Evolutionary conservation across 305 asterid genomes (phyloP).

Genomic region (Andrographis paniculata): DNA sequence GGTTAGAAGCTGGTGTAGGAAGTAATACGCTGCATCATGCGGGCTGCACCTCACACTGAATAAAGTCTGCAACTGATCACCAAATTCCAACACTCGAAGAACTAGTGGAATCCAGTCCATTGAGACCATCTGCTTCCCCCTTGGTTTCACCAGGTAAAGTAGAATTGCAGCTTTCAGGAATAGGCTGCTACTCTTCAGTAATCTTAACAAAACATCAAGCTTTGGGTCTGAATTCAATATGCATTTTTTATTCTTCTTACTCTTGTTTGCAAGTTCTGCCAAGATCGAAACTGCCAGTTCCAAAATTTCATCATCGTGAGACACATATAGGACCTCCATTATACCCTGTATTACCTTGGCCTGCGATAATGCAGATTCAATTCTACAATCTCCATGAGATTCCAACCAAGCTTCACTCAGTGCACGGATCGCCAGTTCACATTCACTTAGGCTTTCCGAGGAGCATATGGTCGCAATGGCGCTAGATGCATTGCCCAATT

Average conservation of each 20-base stretch:
- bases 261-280: slow-evolving; percentile 55
- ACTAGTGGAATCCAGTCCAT: slow-evolving; percentile 68
- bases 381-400: slow-evolving; percentile 27
- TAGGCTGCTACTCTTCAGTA: slow-evolving; percentile 52
- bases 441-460: slow-evolving; percentile 48
- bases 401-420: slow-evolving; percentile 53
- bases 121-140: slow-evolving; percentile 66
- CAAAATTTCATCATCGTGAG: slow-evolving; percentile 57
- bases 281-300: slow-evolving; percentile 64
- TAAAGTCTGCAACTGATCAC: slow-evolving; percentile 59
- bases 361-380: slow-evolving; percentile 36
- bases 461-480: slow-evolving; percentile 47
- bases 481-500: slow-evolving; percentile 21
- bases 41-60: slow-evolving; percentile 51
- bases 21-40: slow-evolving; percentile 63
- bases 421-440: slow-evolving; percentile 57
- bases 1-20: slow-evolving; percentile 47
- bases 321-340: slow-evolving; percentile 51
- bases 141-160: slow-evolving; percentile 58
- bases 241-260: slow-evolving; percentile 34
- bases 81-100: slow-evolving; percentile 71
- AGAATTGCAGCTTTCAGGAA: slow-evolving; percentile 71
- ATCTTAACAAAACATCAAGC: slow-evolving; percentile 40
- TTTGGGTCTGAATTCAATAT: slow-evolving; percentile 52
- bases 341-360: slow-evolving; percentile 47